phyloP scores from a whole-genome alignment of 495 filamentous ascomycete genomes.

The Peziza echinospora region DNA sequence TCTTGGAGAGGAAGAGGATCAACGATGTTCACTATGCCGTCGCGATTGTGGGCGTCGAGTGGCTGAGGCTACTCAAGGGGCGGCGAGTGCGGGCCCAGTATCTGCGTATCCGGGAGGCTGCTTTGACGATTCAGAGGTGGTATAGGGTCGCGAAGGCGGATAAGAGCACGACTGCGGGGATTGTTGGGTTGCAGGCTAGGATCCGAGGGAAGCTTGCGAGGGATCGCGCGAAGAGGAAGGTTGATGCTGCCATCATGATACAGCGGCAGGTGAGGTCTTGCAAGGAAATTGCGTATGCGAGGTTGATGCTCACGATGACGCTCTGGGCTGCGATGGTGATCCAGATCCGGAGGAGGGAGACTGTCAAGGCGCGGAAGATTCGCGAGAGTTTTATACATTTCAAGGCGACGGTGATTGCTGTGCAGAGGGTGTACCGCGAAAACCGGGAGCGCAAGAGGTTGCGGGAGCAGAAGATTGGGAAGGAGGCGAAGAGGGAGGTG shows the following conservation, averaged over 20 bases:
- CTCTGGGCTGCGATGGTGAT: constrained; percentile 8
- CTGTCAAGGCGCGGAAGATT: constrained; percentile 3
- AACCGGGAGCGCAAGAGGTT: constrained; percentile 22
- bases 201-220: constrained; percentile 7
- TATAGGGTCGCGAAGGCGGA: constrained; percentile 7
- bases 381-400: constrained; percentile 5
- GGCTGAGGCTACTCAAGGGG: constrained; percentile 3
- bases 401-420: constrained; percentile 1
- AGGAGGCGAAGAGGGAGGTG: constrained; percentile 10
- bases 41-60: constrained; percentile 5
- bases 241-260: background rate
- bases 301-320: constrained; percentile 7
- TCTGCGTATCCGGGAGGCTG: constrained; percentile 4
- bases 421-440: constrained; percentile 7
- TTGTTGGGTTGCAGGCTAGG: constrained; percentile 6
- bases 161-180: constrained; percentile 2
- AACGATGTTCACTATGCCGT: constrained; percentile 7
- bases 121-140: constrained; percentile 11
- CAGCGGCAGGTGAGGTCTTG: constrained; percentile 6
- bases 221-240: background rate
- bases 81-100: constrained; percentile 6
- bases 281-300: constrained; percentile 1
- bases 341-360: constrained; percentile 9
- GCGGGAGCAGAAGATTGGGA: constrained; percentile 12
- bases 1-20: constrained; percentile 10